Base-by-base conservation (phyloP, 169 alveolate species). In the Cryptosporidium bovis region DNA sequence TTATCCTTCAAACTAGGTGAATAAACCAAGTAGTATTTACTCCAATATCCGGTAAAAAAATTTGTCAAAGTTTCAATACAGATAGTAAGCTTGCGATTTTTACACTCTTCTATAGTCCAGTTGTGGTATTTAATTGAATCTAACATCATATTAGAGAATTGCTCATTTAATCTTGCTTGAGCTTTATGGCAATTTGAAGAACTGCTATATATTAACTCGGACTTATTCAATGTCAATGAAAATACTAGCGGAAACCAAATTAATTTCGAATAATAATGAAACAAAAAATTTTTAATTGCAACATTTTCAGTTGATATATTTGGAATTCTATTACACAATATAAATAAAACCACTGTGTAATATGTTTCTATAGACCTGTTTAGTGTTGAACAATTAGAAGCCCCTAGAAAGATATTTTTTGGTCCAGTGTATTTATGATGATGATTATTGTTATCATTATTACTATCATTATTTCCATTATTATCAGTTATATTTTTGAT, bases 241-340 rank as follows among this genome's bases (percentile, higher is more conserved):
- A 77, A 44, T n/a, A 48, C 50, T 7, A 77, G 1, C 24, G 87
- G 87, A 27, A 31, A 33, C 87, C 87, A 77, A 24, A 77, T 60
- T 4, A 77, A 12, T 27, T 77, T 77, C 2, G 77, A 60, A 50
- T 77, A 77, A 46, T 58, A 77, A 13, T 77, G 27, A 46, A 44
- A 18, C 15, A 77, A 66, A 77, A 56, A 60, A 24, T 77, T 60
- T 44, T 46, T 56, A 18, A 56, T 51, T 16, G 31, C 33, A 1
- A 12, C 2, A 13, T 24, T 20, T 3, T 10, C 44, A 24, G 36
- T 71, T 8, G 31, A 68, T 44, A 56, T 77, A 10, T 3, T 46
- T 24, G 8, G n/a, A 29, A 62, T 24, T 56, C 46, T 77, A 10
- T 77, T 62, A 20, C 20, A 55, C 20, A 77, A 24, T 20, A 77